Conservation (phyloP, 768 basidiomycete species). For the Pleurotus pulmonarius region DNA sequence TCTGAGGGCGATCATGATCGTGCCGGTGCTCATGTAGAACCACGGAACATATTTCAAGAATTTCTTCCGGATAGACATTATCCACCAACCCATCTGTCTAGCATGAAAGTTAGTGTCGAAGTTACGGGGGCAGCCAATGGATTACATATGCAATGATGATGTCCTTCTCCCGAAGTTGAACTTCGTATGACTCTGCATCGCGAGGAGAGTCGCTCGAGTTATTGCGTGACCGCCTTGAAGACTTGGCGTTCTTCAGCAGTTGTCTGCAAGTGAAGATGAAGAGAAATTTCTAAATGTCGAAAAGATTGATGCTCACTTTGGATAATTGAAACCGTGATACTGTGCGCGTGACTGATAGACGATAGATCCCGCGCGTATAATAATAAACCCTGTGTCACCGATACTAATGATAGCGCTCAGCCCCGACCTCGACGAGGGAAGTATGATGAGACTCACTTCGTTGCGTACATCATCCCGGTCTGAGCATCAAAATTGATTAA, state of each 20-base stretch:
- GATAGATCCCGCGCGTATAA: slow-evolving; percentile 65
- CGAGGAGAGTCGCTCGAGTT: slow-evolving; percentile 40
- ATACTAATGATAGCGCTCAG: slow-evolving; percentile 21
- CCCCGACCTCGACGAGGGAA: slow-evolving; percentile 28
- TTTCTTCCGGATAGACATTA: slow-evolving; percentile 64
- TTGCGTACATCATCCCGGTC: slow-evolving; percentile 69
- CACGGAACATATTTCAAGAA: slow-evolving; percentile 66
- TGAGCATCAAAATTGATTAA: slow-evolving; percentile 70
- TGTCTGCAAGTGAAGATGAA: slow-evolving; percentile 31
- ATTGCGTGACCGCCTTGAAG: slow-evolving; percentile 43
- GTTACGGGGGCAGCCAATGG: slow-evolving; percentile 8
- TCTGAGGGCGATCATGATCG: slow-evolving; percentile 61
- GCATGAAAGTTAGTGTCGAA: slow-evolving; percentile 16
- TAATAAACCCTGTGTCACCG: slow-evolving; percentile 78
- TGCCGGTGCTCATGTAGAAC: slow-evolving; percentile 52
- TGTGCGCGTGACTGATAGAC: slow-evolving; percentile 48
- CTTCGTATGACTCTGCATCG: slow-evolving; percentile 41
- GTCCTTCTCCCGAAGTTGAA: slow-evolving; percentile 46
- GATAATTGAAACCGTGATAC: slow-evolving; percentile 55
- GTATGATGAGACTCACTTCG: slow-evolving; percentile 52
- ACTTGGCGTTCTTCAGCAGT: slow-evolving; percentile 36
- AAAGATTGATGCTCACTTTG: slow-evolving; percentile 30
- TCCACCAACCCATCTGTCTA: slow-evolving; percentile 56
- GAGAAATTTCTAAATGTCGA: background rate
- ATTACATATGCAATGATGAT: slow-evolving; percentile 46